Evolutionary conservation across 2,329 filamentous ascomycete genomes (phyloP).

Genomic region (Microsporum audouinii): DNA sequence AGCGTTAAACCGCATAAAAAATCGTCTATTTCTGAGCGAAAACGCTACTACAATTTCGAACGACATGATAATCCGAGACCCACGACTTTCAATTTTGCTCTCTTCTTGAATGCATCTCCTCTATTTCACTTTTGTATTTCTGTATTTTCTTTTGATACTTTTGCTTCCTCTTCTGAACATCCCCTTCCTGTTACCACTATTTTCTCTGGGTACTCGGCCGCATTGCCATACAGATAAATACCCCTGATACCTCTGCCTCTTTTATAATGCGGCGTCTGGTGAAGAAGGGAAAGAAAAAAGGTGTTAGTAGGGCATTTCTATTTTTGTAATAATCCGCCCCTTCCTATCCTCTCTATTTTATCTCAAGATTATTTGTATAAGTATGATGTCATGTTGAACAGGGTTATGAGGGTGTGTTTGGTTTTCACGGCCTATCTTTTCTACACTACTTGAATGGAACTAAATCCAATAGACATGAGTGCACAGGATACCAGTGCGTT

Average conservation of each 20-base stretch:
- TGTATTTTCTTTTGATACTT: background rate
- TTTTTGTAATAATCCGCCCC: background rate
- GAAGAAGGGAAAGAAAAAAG: background rate
- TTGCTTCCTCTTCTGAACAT: background rate
- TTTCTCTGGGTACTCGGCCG: background rate
- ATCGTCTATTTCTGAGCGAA: background rate
- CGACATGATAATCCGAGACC: background rate
- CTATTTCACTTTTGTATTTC: background rate
- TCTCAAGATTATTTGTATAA: background rate
- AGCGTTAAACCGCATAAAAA: conserved; percentile 23
- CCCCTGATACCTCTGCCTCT: background rate
- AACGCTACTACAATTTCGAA: background rate
- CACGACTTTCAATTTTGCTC: background rate
- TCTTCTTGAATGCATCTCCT: background rate
- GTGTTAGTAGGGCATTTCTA: background rate
- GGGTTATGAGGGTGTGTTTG: background rate
- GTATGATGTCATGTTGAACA: background rate
- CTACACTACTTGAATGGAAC: background rate
- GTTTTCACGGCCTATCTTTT: background rate
- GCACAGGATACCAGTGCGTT: background rate
- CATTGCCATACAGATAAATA: background rate
- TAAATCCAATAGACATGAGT: background rate
- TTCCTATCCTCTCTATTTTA: background rate
- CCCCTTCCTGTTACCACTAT: background rate
- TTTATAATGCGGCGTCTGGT: background rate